Evolutionary conservation across 441 rosid species (phyloP), one percentile per base, ranked within the genome.

Genomic region (Gossypium davidsonii): DNA sequence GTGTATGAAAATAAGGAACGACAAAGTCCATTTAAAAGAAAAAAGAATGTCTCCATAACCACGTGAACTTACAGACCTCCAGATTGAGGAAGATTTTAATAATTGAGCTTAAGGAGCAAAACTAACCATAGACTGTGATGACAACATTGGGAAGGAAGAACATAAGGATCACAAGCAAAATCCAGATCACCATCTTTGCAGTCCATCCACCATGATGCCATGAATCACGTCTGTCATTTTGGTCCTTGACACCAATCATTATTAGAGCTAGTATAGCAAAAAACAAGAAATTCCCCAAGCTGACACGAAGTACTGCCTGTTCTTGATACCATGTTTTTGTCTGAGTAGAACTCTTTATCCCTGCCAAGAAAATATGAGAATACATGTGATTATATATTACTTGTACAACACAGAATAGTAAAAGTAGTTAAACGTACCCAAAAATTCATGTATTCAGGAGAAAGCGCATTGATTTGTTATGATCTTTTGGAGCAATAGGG

Each of bases 191-290:
- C 88, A 93, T 94, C 89, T 94, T 94, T 31, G 87, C 82, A 71
- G 79, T 68, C 99, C 99, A 94, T 67, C 99, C 94, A n/a, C 98
- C 96, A 49, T 94, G 99, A 73, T 95, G 98, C 98, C 94, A 88
- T 0, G 98, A 88, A 78, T 95, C 98, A 58, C 97, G 97, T 73
- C 75, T 85, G 42, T 93, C 98, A 72, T 90, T 95, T 84, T 93
- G 98, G 80, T 91, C 90, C 87, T 90, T 95, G 21, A 95, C 87
- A 56, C 99, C 91, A 74, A 93, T 90, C 99, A 95, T 93, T 79
- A 95, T 87, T 70, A 95, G 83, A 52, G 97, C 89, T 63, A 90
- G 81, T 59, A 86, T 58, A 1, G 79, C 90, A 60, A 95, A 95
- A 80, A 95, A 95, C 67, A 93, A 78, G 79, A 86, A 95, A 74